phyloP scores from a whole-genome alignment of 176 grass and related monocot genomes.

The Eragrostis curvula region DNA sequence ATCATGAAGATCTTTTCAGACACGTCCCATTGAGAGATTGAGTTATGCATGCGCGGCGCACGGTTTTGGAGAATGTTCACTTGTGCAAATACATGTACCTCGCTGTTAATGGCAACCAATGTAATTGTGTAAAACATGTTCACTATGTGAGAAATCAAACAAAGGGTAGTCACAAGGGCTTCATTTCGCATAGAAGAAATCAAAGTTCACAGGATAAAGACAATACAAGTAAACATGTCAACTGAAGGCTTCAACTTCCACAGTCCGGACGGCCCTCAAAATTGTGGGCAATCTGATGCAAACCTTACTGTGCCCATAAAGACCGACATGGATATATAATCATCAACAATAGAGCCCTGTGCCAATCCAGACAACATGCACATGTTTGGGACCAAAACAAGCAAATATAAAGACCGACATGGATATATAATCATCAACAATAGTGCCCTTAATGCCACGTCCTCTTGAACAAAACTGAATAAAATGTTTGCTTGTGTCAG shows the following conservation, averaged over 20 bases:
- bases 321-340: neutral
- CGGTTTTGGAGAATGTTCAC: neutral
- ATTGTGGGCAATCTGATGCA: neutral
- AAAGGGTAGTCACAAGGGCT: neutral
- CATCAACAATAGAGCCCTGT: neutral
- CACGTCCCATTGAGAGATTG: neutral
- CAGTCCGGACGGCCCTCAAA: conserved; percentile 1
- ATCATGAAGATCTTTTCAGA: neutral
- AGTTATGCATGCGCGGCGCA: neutral
- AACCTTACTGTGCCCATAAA: neutral
- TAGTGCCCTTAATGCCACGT: neutral
- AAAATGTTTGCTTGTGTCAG: neutral
- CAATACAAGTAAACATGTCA: neutral
- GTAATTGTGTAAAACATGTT: neutral
- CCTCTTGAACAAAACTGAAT: neutral
- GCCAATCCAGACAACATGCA: neutral
- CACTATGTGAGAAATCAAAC: neutral
- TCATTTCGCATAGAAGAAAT: neutral
- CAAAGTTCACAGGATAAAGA: neutral
- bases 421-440: too few species aligned
- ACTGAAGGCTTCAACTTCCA: neutral
- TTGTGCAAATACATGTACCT: neutral
- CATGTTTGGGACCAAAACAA: neutral
- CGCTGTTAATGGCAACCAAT: neutral
- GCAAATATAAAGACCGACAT: neutral